phyloP scores from a whole-genome alignment of 768 basidiomycete species.

The Termitomyces sp. region DNA sequence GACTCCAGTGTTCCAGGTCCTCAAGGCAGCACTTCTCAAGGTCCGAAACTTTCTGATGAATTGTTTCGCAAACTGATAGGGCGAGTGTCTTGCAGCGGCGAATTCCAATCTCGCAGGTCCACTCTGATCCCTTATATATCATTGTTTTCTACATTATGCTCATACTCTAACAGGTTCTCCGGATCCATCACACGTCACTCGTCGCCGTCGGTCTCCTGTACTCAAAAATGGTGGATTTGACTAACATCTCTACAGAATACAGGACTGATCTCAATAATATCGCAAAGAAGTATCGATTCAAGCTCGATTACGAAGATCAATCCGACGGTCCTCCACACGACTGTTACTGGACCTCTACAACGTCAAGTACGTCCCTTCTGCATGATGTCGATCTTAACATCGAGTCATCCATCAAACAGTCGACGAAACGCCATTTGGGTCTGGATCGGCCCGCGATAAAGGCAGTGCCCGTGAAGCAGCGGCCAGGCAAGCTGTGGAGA shows the following conservation, averaged over 20 bases:
- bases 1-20: background rate
- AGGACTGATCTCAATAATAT: conserved; percentile 13
- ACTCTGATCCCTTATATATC: background rate
- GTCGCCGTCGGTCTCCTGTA: background rate
- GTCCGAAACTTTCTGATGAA: background rate
- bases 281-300: conserved; percentile 11
- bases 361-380: background rate
- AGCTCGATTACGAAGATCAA: background rate
- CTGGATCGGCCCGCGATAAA: background rate
- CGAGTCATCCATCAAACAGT: conserved; percentile 1
- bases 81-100: background rate
- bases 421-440: background rate
- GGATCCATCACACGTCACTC: background rate
- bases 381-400: no score
- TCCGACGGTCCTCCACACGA: conserved; percentile 3
- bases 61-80: background rate
- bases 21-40: background rate
- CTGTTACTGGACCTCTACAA: conserved; percentile 4
- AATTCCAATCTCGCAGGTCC: background rate
- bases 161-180: background rate
- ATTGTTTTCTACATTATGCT: background rate
- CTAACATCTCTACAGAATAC: conserved; percentile 6
- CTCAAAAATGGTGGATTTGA: background rate
- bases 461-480: conserved; percentile 11
- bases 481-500: conserved; percentile 9